phyloP scores from a whole-genome alignment of 176 grass and related monocot species.

The Saccharum spontaneum region DNA sequence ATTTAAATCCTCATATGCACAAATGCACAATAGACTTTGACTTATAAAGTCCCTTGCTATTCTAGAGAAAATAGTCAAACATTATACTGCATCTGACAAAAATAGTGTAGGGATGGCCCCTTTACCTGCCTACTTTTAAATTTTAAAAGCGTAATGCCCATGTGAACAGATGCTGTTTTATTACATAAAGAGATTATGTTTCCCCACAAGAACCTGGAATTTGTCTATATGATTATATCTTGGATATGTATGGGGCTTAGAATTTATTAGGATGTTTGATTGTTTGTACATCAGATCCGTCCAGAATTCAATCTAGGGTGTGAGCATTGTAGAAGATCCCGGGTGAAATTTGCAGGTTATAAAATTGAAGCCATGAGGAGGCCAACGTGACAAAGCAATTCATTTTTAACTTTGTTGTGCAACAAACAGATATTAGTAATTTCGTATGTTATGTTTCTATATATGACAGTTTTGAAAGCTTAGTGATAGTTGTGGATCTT shows the following conservation, averaged over 20 bases:
- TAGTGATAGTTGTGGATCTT: constrained; percentile 1
- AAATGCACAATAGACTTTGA: not conserved
- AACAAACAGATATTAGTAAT: constrained; percentile 7
- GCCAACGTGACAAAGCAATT: not conserved
- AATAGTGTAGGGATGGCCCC: not conserved
- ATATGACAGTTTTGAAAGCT: not conserved
- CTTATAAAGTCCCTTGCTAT: not conserved
- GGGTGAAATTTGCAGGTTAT: not conserved
- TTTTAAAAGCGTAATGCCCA: not conserved
- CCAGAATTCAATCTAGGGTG: not conserved
- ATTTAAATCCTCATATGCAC: not conserved
- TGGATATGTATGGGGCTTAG: not conserved
- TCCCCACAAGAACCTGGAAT: not conserved
- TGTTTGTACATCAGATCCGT: not conserved
- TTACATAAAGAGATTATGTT: not conserved
- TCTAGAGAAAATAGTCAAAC: constrained; percentile 7
- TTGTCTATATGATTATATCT: not conserved
- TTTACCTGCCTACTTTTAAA: not conserved
- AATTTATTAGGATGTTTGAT: constrained; percentile 8
- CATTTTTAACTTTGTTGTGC: not conserved
- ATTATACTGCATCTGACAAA: not conserved
- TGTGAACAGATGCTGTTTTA: not conserved
- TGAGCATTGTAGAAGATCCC: not conserved
- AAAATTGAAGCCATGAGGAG: not conserved
- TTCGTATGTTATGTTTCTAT: not conserved